Conservation (phyloP, 208 protist genomes). For the Acanthamoeba sp. region DNA sequence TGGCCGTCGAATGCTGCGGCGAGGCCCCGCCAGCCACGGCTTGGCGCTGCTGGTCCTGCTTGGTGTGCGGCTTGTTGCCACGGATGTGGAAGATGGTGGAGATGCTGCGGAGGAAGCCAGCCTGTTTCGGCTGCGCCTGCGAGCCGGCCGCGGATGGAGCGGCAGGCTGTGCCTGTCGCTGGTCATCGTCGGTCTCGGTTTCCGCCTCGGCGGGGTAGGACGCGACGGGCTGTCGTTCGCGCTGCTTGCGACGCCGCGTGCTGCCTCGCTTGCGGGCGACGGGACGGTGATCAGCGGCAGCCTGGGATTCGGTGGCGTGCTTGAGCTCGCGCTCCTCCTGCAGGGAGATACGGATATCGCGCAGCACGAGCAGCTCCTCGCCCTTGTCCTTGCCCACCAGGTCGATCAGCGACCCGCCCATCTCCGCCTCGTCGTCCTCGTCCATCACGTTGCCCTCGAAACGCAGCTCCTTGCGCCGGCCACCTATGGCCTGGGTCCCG, state of each 20-base stretch:
- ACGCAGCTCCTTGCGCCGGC: constrained; percentile 27
- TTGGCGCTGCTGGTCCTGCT: neutral
- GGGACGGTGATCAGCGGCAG: neutral
- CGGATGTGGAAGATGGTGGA: constrained; percentile 39
- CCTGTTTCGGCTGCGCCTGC: neutral
- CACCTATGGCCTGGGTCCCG: neutral
- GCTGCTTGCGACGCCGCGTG: neutral
- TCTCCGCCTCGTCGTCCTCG: constrained; percentile 1
- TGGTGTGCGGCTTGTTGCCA: neutral
- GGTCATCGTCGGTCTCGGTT: neutral
- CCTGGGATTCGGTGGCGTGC: neutral
- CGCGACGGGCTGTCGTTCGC: neutral
- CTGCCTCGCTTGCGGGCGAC: neutral
- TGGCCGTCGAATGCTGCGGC: neutral
- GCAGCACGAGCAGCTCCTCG: constrained; percentile 52
- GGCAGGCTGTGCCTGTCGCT: neutral
- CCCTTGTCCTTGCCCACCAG: neutral
- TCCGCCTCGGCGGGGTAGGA: neutral
- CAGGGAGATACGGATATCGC: constrained; percentile 42
- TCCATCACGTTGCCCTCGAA: constrained; percentile 1
- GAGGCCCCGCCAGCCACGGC: neutral
- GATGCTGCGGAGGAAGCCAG: constrained; percentile 50
- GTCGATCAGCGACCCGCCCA: neutral
- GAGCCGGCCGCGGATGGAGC: neutral
- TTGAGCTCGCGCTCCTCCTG: constrained; percentile 29